These are phyloP conservation scores for Kodamaea jinghongensis DNA, from an alignment of 805 yeast genomes.

Conservation along the genomic window DNA sequence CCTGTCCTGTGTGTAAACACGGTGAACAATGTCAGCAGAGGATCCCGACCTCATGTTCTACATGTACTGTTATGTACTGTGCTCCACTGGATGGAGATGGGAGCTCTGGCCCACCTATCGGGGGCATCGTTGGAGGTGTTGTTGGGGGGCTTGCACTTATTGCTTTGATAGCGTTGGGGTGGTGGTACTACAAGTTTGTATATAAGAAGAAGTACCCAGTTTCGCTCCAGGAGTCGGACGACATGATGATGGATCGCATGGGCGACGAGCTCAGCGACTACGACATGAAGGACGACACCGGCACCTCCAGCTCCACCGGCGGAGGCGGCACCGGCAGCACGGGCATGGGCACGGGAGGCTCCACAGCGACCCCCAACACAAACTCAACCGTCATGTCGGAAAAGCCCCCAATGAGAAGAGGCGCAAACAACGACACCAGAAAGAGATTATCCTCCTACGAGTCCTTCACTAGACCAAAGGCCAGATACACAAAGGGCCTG, in stretches of 20 bases:
- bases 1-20: slow-evolving; percentile 54
- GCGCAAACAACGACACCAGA: slow-evolving; percentile 6
- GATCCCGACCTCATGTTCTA: slow-evolving; percentile 48
- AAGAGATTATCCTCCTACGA: slow-evolving; percentile 40
- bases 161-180: slow-evolving; percentile 29
- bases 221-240: slow-evolving; percentile 25
- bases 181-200: slow-evolving; percentile 32
- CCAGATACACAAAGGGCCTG: slow-evolving; percentile 14
- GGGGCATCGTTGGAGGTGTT: slow-evolving; percentile 73
- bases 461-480: slow-evolving; percentile 41
- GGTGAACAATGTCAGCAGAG: slow-evolving; percentile 56
- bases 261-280: slow-evolving; percentile 9
- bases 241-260: slow-evolving; percentile 12
- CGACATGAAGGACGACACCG: slow-evolving; percentile 9
- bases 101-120: slow-evolving; percentile 20
- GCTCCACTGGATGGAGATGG: slow-evolving; percentile 11
- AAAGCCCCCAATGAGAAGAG: slow-evolving; percentile 7
- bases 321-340: slow-evolving; percentile 5
- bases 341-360: background rate
- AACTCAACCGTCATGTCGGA: slow-evolving; percentile 1
- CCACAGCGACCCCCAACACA: no score
- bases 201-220: slow-evolving; percentile 34
- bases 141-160: slow-evolving; percentile 58
- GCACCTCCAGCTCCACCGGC: slow-evolving; percentile 4
- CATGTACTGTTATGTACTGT: slow-evolving; percentile 53